Evolutionary conservation across 1,139 yeast species (phyloP).

Genomic region (Scheffersomyces illinoinensis): DNA sequence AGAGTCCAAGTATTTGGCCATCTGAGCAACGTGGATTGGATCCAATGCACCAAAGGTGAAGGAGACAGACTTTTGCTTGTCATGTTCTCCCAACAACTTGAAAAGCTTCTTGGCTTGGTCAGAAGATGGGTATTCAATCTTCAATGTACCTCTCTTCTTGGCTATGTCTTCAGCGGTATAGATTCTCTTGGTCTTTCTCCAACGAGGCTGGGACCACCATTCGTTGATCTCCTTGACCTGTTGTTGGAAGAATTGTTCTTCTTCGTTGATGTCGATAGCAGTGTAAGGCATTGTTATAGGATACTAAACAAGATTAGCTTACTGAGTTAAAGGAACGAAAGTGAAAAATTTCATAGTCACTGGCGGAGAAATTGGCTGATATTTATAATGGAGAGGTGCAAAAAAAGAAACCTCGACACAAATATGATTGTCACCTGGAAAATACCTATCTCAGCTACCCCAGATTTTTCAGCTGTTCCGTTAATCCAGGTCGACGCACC

Average conservation of each 20-base stretch:
- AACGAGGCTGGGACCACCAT: conserved; percentile 95
- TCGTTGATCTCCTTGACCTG: conserved; percentile 72
- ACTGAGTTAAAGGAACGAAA: not conserved
- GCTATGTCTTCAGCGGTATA: conserved; percentile 91
- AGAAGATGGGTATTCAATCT: conserved; percentile 72
- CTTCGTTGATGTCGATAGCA: conserved; percentile 56
- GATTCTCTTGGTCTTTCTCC: conserved; percentile 85
- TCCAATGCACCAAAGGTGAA: conserved; percentile 96
- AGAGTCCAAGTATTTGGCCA: conserved; percentile 93
- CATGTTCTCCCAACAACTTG: conserved; percentile 69
- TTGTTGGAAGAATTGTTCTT: conserved; percentile 63
- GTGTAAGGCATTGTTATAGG: conserved; percentile 44
- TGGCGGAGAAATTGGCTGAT: not conserved
- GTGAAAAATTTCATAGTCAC: not conserved
- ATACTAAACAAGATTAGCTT: not conserved
- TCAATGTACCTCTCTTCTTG: conserved; percentile 77
- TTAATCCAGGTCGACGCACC: not conserved
- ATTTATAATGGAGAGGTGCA: not conserved
- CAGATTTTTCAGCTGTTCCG: not conserved
- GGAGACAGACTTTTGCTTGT: conserved; percentile 70
- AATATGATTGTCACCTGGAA: not conserved
- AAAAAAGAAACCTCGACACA: not conserved
- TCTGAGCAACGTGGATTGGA: conserved; percentile 93
- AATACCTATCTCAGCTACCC: not conserved
- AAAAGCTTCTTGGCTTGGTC: conserved; percentile 81